These are phyloP conservation scores for Lachnellula subtilissima DNA, from an alignment of 2,329 filamentous ascomycete genomes.

Conservation along the genomic window DNA sequence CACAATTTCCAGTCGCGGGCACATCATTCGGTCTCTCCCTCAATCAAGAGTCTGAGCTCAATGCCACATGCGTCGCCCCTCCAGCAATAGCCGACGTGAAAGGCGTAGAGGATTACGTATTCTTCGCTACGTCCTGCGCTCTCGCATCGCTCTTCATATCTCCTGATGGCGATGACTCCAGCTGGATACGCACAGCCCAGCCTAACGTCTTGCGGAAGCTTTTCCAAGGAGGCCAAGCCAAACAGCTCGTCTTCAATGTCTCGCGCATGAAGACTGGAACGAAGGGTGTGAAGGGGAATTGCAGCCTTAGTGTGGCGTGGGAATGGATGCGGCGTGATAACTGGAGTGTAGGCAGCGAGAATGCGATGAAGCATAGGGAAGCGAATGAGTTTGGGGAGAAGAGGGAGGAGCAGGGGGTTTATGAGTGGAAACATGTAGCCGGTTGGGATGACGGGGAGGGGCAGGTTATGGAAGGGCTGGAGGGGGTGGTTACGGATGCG, in stretches of 20 bases:
- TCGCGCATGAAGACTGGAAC: neutral
- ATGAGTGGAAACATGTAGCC: constrained; percentile 19
- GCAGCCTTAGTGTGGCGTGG: constrained; percentile 11
- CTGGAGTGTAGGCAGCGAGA: neutral
- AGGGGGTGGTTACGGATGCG: constrained; percentile 20
- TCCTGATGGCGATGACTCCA: neutral
- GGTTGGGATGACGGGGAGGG: constrained; percentile 13
- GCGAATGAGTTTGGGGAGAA: neutral
- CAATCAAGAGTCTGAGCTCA: constrained; percentile 15
- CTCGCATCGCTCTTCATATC: constrained; percentile 13
- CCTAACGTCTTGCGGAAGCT: constrained; percentile 14
- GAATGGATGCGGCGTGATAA: constrained; percentile 8
- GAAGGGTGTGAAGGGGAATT: neutral
- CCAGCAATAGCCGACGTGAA: constrained; percentile 8
- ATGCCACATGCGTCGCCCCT: constrained; percentile 15
- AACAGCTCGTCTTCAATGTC: constrained; percentile 15
- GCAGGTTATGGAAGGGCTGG: constrained; percentile 19
- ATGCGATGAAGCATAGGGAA: constrained; percentile 6
- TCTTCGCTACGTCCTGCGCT: constrained; percentile 22
- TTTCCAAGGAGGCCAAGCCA: constrained; percentile 5
- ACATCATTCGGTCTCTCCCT: constrained; percentile 13
- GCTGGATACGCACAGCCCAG: constrained; percentile 15
- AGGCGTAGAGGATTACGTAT: constrained; percentile 23
- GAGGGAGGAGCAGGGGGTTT: constrained; percentile 19
- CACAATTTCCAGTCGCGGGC: constrained; percentile 4